phyloP scores from a whole-genome alignment of 2,329 filamentous ascomycete genomes.

The Nemania sp. region DNA sequence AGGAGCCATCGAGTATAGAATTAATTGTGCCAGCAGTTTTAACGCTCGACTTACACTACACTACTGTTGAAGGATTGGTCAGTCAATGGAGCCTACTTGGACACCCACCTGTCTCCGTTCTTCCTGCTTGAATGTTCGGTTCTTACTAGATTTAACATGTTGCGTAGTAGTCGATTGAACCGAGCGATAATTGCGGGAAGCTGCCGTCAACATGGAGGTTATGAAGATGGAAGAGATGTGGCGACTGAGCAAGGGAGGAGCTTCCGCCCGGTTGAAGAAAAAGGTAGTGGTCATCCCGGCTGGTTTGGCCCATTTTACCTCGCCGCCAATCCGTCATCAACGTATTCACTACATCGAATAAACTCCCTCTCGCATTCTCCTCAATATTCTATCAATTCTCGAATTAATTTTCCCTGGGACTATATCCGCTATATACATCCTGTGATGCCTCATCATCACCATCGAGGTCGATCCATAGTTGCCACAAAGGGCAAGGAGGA shows the following conservation, averaged over 20 bases:
- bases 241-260: conserved; percentile 15
- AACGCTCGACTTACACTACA: not conserved
- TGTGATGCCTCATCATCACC: conserved; percentile 17
- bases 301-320: not conserved
- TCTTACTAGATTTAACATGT: conserved; percentile 11
- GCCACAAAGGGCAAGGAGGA: conserved; percentile 46
- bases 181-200: conserved; percentile 19
- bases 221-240: conserved; percentile 17
- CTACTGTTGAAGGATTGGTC: not conserved
- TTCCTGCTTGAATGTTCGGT: not conserved
- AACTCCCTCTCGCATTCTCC: conserved; percentile 1
- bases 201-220: conserved; percentile 13
- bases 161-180: conserved; percentile 1
- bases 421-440: not conserved
- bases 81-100: not conserved
- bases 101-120: conserved; percentile 10
- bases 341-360: conserved; percentile 24
- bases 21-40: not conserved
- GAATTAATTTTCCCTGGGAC: conserved; percentile 7
- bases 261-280: conserved; percentile 13
- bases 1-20: not conserved
- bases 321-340: conserved; percentile 1
- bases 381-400: conserved; percentile 29
- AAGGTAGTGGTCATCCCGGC: not conserved
- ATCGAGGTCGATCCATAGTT: conserved; percentile 40